Percentiles rank a stretch among this genome's conserved stretches.
Evolutionary conservation across 176 grass and related monocot genomes (phyloP).

Genomic region (Aegilops sharonensis): DNA sequence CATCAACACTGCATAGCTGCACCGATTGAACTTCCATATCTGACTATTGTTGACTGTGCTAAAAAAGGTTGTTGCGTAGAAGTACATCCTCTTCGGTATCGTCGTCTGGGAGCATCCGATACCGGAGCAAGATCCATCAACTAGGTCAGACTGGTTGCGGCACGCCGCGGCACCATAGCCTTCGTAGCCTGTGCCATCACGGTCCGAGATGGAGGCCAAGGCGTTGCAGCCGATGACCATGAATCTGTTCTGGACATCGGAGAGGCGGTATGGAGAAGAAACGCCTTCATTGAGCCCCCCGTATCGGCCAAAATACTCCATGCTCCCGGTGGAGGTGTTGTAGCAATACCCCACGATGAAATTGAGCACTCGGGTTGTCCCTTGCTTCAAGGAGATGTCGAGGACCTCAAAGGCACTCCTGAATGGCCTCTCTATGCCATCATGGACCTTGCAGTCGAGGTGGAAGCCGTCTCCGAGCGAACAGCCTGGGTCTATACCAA

Average conservation of each 20-base stretch:
- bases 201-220: not conserved
- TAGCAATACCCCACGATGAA: not conserved
- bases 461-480: not conserved
- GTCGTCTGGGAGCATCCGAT: conserved; percentile 36
- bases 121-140: conserved; percentile 17
- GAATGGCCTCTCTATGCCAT: not conserved
- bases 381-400: not conserved
- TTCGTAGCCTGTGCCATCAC: not conserved
- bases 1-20: conserved; percentile 22
- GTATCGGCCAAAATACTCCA: not conserved
- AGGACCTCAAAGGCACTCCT: not conserved
- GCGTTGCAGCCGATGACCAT: conserved; percentile 37
- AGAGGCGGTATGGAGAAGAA: conserved; percentile 21
- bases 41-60: not conserved
- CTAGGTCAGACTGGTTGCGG: not conserved
- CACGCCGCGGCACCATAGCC: conserved; percentile 40
- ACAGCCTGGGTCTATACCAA: conserved; percentile 43
- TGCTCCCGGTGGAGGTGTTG: not conserved
- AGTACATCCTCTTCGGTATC: not conserved
- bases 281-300: not conserved
- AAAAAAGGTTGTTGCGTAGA: not conserved
- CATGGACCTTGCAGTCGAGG: not conserved
- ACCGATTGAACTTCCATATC: not conserved
- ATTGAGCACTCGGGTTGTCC: not conserved
- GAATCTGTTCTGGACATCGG: conserved; percentile 41